These are phyloP conservation scores for Hibiscus syriacus DNA, from an alignment of 345 rosid species.

Conservation along the genomic window DNA sequence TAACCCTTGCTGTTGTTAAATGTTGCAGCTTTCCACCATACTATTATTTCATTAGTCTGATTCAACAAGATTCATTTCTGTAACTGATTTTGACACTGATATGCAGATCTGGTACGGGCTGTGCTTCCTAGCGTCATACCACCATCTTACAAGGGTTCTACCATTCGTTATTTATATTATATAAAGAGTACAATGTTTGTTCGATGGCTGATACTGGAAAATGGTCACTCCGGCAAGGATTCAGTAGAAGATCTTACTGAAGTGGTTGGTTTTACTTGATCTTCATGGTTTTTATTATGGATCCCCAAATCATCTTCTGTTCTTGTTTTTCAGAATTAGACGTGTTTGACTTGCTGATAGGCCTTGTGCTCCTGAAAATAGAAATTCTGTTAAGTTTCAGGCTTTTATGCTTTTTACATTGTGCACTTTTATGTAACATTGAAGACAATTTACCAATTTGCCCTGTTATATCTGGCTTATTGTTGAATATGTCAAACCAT, in stretches of 20 bases:
- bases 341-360: background rate
- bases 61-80: background rate
- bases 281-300: slow-evolving; percentile 10
- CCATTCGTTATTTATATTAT: slow-evolving; percentile 80
- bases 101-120: slow-evolving; percentile 65
- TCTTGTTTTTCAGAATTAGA: background rate
- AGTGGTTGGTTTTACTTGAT: slow-evolving; percentile 51
- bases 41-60: slow-evolving; percentile 8
- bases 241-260: slow-evolving; percentile 38
- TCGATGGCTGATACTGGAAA: slow-evolving; percentile 59
- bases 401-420: too few species aligned
- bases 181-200: slow-evolving; percentile 54
- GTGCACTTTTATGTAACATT: too few species aligned
- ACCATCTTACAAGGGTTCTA: slow-evolving; percentile 81
- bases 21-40: background rate
- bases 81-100: slow-evolving; percentile 8
- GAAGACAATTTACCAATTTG: too few species aligned
- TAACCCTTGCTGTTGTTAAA: background rate
- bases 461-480: too few species aligned
- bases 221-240: slow-evolving; percentile 39
- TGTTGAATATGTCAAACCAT: too few species aligned
- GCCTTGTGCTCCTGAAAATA: background rate
- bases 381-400: too few species aligned
- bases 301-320: slow-evolving; percentile 6
- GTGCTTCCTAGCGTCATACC: slow-evolving; percentile 68